A percentile compares a stretch with the other conserved stretches of the same genome.
These are phyloP conservation scores for Golubevia sp. DNA, from an alignment of 1,284 basidiomycete species.

Conservation along the genomic window DNA sequence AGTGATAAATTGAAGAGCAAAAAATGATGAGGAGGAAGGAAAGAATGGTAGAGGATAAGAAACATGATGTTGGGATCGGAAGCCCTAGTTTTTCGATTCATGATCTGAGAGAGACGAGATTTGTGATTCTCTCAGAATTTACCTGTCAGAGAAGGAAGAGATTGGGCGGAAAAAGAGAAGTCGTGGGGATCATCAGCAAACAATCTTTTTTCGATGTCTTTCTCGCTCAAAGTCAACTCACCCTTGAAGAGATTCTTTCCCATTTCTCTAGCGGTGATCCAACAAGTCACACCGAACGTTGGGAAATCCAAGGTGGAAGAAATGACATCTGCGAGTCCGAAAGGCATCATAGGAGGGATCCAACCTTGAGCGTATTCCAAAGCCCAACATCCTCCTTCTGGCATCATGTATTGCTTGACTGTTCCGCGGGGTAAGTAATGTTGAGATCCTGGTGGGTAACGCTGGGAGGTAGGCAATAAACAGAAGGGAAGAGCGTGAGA, in stretches of 20 bases:
- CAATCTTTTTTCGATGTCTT: no score
- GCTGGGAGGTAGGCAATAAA: conserved; percentile 27
- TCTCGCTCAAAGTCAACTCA: no score
- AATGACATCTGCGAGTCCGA: conserved; percentile 84
- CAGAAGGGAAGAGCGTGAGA: conserved; percentile 3
- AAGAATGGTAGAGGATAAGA: no score
- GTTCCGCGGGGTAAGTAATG: conserved; percentile 81
- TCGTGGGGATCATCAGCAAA: no score
- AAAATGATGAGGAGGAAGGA: no score
- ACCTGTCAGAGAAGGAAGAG: no score
- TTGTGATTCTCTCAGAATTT: no score
- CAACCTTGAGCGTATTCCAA: conserved; percentile 90
- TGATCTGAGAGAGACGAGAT: no score
- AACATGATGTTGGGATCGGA: no score
- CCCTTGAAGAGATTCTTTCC: conserved; percentile 39
- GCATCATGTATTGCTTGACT: conserved; percentile 97
- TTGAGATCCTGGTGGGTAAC: conserved; percentile 80
- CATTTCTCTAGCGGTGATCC: conserved; percentile 70
- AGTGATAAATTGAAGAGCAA: no score
- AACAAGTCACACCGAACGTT: conserved; percentile 78
- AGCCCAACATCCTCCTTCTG: conserved; percentile 84
- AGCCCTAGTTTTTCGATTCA: no score
- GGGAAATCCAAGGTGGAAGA: conserved; percentile 86
- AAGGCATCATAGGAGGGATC: conserved; percentile 70
- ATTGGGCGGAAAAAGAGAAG: no score